Evolutionary conservation across 495 filamentous ascomycete genomes (phyloP), one percentile per base, ranked within the genome.

Genomic region (Parachaetomium inaequale): DNA sequence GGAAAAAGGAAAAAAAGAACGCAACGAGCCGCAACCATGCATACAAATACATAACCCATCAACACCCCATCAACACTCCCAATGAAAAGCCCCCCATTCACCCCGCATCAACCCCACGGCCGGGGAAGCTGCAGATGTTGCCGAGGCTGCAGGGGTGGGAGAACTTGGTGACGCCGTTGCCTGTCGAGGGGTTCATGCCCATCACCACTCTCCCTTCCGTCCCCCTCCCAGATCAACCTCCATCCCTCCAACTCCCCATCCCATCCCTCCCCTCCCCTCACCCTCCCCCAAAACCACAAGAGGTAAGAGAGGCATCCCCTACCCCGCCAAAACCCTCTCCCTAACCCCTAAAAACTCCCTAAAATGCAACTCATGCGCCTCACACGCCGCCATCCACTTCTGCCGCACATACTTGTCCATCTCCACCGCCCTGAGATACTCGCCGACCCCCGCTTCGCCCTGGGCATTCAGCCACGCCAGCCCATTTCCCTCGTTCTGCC

Each of bases 311-410:
- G n/a, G n/a, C n/a, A n/a, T 25, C 21, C 14, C 19, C 26, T 29
- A 36, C 11, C 32, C 29, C n/a, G n/a, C 47, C 47, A 43, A 10
- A 31, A 63, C 53, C 34, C n/a, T 50, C 45, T 56, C 52, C 43
- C 60, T 19, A 1, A 19, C 31, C 21, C n/a, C 52, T 23, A 56
- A 31, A 64, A 88, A 87, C 61, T 84, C 81, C 62, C 79, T 67
- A 43, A 93, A 77, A 45, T 79, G 82, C 26, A 81, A 72, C 59
- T 81, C 77, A 70, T 95, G 90, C 66, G 80, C 76, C 55, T 88
- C 88, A 31, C 79, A 81, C 0, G 83, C 84, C 8, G 83, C 72
- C 40, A 80, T 74, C 91, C 90, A 95, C 62, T 84, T 80, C 65
- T 81, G 77, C 31, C 85, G 73, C 1, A 91, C 82, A 32, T 68